Conservation (phyloP, 495 filamentous ascomycete genomes). For the Aspergillus conjunctus region DNA sequence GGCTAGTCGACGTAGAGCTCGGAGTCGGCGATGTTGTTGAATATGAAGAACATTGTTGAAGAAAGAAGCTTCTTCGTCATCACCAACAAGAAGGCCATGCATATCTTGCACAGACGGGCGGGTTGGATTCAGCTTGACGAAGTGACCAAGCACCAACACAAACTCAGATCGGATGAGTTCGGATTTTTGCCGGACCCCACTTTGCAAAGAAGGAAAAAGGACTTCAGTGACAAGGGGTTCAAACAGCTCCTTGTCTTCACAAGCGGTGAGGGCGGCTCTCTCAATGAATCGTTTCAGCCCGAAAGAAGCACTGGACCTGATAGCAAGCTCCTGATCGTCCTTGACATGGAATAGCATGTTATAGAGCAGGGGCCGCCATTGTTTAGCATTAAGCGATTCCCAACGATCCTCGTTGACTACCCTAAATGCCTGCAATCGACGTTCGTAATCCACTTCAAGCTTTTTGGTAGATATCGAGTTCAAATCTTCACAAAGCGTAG, state of each 20-base stretch:
- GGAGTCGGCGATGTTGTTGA: slow-evolving; percentile 82
- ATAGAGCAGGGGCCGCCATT: slow-evolving; percentile 88
- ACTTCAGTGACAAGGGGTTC: slow-evolving; percentile 58
- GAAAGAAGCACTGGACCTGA: slow-evolving; percentile 82
- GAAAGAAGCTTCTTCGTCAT: slow-evolving; percentile 89
- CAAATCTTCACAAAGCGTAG: slow-evolving; percentile 72
- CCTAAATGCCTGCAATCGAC: slow-evolving; percentile 75
- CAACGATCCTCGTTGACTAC: slow-evolving; percentile 61
- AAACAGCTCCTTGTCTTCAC: slow-evolving; percentile 42
- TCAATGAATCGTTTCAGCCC: slow-evolving; percentile 81
- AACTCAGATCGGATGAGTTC: slow-evolving; percentile 85
- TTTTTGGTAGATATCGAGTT: slow-evolving; percentile 71
- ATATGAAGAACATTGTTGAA: slow-evolving; percentile 92
- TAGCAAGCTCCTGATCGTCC: slow-evolving; percentile 83
- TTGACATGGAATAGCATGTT: slow-evolving; percentile 89
- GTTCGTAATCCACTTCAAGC: slow-evolving; percentile 84
- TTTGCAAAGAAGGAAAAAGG: slow-evolving; percentile 74
- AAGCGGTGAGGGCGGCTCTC: slow-evolving; percentile 43
- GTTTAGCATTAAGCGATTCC: slow-evolving; percentile 61
- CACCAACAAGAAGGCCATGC: slow-evolving; percentile 66
- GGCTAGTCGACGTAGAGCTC: slow-evolving; percentile 77
- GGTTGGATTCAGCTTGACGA: slow-evolving; percentile 68
- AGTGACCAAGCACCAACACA: slow-evolving; percentile 71
- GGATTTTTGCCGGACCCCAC: slow-evolving; percentile 71
- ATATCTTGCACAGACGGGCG: slow-evolving; percentile 76